Evolutionary conservation across 768 basidiomycete genomes (phyloP), one percentile per base, ranked within the genome.

Genomic region (Dendrothele bispora): DNA sequence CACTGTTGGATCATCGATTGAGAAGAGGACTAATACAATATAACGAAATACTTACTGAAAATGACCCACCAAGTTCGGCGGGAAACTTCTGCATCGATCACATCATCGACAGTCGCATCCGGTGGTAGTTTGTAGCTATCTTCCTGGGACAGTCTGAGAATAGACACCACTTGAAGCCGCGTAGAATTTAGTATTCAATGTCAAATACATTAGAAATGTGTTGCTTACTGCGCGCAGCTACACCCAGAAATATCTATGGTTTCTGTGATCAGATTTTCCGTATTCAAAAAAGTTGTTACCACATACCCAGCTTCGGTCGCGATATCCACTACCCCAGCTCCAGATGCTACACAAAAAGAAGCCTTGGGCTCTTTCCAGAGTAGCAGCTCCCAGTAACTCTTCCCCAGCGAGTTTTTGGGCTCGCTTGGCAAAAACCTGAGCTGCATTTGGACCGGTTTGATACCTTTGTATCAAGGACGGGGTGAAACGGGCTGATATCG

Each of bases 61-160:
- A 52, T 52, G 27, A 53, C 43, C 48, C 52, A 49, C 47, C 47
- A 53, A 15, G 52, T 53, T 27, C 48, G 42, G 11, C 48, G 48
- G 12, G 52, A 48, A n/a, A 48, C 43, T 39, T 53, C 52, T n/a
- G 52, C 48, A 20, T 27, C 45, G 7, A 49, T 53, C 8, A 53
- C 35, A 39, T 36, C 24, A 24, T 49, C 52, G 15, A 45, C 51
- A 43, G 37, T 42, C 22, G 51, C 51, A 43, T 52, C 47, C 10
- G 39, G 46, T 17, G 28, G 30, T 22, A 52, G 29, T 28, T 42
- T 30, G 25, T 48, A 52, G 8, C 40, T 32, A 7, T 49, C 48
- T 30, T 52, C 51, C 26, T 48, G 51, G 5, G 46, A 48, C 5
- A 52, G 47, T 18, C 42, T 38, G n/a, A 52, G 51, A n/a, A 48